These are phyloP conservation scores for Hibiscus tridactylites DNA, from an alignment of 345 rosid genomes.

Conservation along the genomic window DNA sequence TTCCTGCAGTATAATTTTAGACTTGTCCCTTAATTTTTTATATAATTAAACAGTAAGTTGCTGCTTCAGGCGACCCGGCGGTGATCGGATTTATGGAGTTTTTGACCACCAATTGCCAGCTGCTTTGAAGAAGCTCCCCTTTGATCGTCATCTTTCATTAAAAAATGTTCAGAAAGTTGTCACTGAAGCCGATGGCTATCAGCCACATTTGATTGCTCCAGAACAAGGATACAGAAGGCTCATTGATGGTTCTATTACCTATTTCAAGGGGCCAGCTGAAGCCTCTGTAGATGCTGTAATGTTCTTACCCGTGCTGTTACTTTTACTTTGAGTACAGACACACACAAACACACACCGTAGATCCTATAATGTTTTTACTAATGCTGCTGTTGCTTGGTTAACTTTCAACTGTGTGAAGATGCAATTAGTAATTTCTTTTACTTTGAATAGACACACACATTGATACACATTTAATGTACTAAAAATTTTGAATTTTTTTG, in stretches of 20 bases:
- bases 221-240: slow-evolving; percentile 99
- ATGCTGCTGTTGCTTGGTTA: background rate
- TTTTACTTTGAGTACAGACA: no score
- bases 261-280: slow-evolving; percentile 98
- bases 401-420: background rate
- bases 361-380: slow-evolving; percentile 58
- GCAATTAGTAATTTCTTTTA: no score
- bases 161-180: slow-evolving; percentile 97
- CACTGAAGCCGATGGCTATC: slow-evolving; percentile 99
- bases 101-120: slow-evolving; percentile 97
- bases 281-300: slow-evolving; percentile 98
- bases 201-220: slow-evolving; percentile 99
- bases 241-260: slow-evolving; percentile 91
- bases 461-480: no score
- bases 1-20: background rate
- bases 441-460: no score
- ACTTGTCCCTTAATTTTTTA: background rate
- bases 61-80: slow-evolving; percentile 85
- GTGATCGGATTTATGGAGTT: slow-evolving; percentile 94
- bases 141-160: slow-evolving; percentile 83
- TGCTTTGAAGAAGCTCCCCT: slow-evolving; percentile 92
- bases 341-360: slow-evolving; percentile 39
- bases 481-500: no score
- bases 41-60: slow-evolving; percentile 11
- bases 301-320: slow-evolving; percentile 14